Evolutionary conservation across 1,284 basidiomycete species (phyloP).

Genomic region (Apiotrichum gracile): DNA sequence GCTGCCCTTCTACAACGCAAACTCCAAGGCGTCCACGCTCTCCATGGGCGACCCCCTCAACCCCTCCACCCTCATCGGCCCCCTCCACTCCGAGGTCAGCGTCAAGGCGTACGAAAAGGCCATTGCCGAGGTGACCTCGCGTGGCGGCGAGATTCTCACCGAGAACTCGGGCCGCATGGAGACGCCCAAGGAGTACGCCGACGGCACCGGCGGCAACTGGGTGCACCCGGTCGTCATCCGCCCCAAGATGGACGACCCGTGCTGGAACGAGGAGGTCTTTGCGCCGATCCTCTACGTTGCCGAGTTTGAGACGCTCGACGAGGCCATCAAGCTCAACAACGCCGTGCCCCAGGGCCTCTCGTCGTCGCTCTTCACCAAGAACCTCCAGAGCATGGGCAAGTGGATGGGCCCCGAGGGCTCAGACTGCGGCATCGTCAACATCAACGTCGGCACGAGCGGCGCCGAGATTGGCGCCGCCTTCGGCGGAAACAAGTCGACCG

Average conservation of each 20-base stretch:
- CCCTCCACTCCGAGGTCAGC: conserved; percentile 67
- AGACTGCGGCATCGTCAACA: conserved; percentile 80
- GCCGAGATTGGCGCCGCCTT: conserved; percentile 90
- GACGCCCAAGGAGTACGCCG: conserved; percentile 32
- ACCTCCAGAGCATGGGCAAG: conserved; percentile 71
- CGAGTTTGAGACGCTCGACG: conserved; percentile 81
- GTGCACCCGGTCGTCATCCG: conserved; percentile 77
- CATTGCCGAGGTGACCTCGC: conserved; percentile 58
- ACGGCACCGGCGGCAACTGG: conserved; percentile 67
- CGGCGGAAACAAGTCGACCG: conserved; percentile 78
- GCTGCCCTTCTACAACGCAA: conserved; percentile 59
- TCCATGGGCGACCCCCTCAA: conserved; percentile 76
- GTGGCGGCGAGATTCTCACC: conserved; percentile 63
- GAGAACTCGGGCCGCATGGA: conserved; percentile 29
- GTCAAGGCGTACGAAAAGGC: conserved; percentile 63
- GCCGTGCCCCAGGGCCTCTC: conserved; percentile 80
- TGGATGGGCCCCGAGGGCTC: conserved; percentile 87
- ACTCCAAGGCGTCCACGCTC: conserved; percentile 48
- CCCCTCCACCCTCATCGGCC: conserved; percentile 69
- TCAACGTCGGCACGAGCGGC: conserved; percentile 88
- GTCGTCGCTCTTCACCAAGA: conserved; percentile 82
- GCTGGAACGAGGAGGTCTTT: conserved; percentile 43
- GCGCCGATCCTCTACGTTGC: conserved; percentile 66
- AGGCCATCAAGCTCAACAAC: conserved; percentile 89
- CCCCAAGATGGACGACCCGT: conserved; percentile 39